Percentiles rank a stretch among this genome's conserved stretches.
Conservation (phyloP, 306 rosid genomes). For the Albizia julibrissin region DNA sequence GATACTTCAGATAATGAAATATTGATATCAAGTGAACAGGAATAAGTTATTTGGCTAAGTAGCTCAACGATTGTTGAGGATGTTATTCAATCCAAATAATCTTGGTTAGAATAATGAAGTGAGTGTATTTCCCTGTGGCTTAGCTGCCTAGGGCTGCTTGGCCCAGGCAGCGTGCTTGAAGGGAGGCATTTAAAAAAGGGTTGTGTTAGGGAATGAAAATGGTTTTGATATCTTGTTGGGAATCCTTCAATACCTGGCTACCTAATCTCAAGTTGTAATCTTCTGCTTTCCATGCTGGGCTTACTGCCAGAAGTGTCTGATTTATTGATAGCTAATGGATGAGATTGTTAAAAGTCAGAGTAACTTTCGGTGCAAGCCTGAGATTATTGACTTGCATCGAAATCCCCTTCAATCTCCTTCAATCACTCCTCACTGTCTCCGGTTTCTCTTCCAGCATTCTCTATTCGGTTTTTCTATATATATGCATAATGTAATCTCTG, state of each 20-base stretch:
- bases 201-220: neutral
- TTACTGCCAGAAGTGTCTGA: neutral
- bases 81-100: neutral
- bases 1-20: neutral
- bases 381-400: too few relatives aligned
- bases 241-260: neutral
- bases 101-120: neutral
- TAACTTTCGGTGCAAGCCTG: too few relatives aligned
- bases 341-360: too few relatives aligned
- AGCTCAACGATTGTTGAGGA: neutral
- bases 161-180: neutral
- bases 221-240: neutral
- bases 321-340: neutral
- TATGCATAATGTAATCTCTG: too few relatives aligned
- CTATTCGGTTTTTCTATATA: too few relatives aligned
- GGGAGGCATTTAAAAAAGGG: neutral
- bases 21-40: neutral
- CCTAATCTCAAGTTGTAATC: constrained; percentile 1
- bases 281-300: neutral
- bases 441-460: too few relatives aligned
- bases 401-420: too few relatives aligned
- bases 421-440: too few relatives aligned
- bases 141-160: neutral
- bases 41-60: neutral
- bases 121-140: neutral